Base-by-base conservation (phyloP, 2,329 filamentous ascomycete genomes). In the Aspergillus texensis region DNA sequence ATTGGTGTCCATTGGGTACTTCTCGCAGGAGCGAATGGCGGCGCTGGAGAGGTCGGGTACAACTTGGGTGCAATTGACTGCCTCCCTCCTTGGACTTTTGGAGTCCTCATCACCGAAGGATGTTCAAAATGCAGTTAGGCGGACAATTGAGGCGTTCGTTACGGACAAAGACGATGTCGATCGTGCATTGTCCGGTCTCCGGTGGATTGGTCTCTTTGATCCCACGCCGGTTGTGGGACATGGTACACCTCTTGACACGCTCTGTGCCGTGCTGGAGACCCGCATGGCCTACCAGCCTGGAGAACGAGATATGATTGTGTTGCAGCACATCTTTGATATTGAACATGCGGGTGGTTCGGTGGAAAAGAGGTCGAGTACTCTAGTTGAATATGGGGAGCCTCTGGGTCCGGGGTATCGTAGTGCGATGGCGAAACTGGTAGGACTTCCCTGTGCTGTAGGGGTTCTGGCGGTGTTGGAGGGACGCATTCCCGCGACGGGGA, bases 271-370 rank as follows among this genome's bases (percentile, higher is more conserved):
- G 36, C n/a, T 58, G 19, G 46, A 62, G 39, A 46, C n/a, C 4
- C 36, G 36, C 6, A 62, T 62, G 55, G 55, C 60, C 5, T 62
- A 58, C 34, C 28, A 45, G 14, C 48, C 60, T 4, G 60, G 60
- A 3, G 55, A 62, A 12, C 36, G 55, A 24, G 60, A 62, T n/a
- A 58, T 62, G 60, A 58, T 62, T 16, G 10, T 54, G 8, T 32
- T 62, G 34, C 60, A 62, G 39, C 55, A 58, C 26, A 28, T 43
- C 19, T 43, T 43, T 43, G 26, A 43, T n/a, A 43, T 43, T 6
- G 41, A n/a, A 43, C 12, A 19, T 43, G 41, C 41, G 14, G 41
- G 21, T 6, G 41, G 41, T 2, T 43, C 14, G 6, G 19, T 19
- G 19, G 41, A 43, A 16, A 16, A 16, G 41, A 12, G 41, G 2